Percentiles rank a stretch among this genome's conserved stretches.
phyloP scores from a whole-genome alignment of 768 basidiomycete species.

The Termitomyces sp. region DNA sequence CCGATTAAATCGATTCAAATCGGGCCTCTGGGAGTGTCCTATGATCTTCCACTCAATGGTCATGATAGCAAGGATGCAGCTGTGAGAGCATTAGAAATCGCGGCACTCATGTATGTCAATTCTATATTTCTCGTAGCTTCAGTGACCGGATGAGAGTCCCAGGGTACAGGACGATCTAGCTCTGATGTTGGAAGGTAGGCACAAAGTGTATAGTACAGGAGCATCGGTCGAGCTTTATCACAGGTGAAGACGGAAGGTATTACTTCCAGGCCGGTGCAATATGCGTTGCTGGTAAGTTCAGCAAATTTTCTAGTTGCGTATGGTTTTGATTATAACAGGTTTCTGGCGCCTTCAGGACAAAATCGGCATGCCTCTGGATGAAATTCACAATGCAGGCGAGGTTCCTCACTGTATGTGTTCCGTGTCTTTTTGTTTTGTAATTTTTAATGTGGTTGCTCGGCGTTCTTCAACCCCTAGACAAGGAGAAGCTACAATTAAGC shows the following conservation, averaged over 20 bases:
- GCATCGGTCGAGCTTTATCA: background rate
- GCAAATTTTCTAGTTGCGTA: background rate
- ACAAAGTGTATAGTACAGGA: conserved; percentile 1
- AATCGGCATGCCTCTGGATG: conserved; percentile 63
- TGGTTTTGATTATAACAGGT: conserved; percentile 31
- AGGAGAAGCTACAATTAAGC: conserved; percentile 55
- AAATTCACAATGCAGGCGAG: conserved; percentile 64
- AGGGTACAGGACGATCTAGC: conserved; percentile 56
- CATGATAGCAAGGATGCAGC: conserved; percentile 28
- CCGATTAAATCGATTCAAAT: conserved; percentile 49
- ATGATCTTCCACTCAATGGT: conserved; percentile 39
- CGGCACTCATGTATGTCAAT: conserved; percentile 54
- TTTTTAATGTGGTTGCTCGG: background rate
- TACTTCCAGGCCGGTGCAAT: conserved; percentile 75
- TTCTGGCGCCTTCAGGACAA: conserved; percentile 77
- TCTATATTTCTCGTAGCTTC: background rate
- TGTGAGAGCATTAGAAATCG: conserved; percentile 54
- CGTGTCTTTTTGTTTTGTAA: background rate
- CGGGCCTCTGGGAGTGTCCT: conserved; percentile 39
- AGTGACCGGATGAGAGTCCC: background rate
- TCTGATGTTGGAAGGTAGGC: conserved; percentile 53
- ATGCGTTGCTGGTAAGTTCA: conserved; percentile 47
- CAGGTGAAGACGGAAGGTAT: conserved; percentile 62
- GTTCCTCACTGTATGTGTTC: conserved; percentile 62
- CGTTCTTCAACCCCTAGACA: conserved; percentile 28